Percentiles rank a stretch among this genome's conserved stretches.
Conservation (phyloP, 331 rosid species). For the Cydonia oblonga region DNA sequence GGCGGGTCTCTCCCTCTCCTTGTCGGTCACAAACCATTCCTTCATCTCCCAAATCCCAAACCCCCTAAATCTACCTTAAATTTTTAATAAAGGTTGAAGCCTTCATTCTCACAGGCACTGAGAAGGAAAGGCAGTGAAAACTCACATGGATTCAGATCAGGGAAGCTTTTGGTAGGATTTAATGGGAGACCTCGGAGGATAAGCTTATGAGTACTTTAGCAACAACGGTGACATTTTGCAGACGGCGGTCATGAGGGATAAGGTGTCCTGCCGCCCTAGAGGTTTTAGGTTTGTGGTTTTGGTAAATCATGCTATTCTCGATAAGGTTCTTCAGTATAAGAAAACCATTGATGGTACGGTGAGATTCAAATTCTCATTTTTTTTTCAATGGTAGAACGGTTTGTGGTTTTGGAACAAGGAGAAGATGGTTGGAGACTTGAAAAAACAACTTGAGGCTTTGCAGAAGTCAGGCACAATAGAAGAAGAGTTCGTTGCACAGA, state of each 20-base stretch:
- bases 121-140: background rate
- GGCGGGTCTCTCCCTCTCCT: background rate
- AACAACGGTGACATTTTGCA: slow-evolving; percentile 65
- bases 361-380: background rate
- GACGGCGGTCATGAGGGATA: slow-evolving; percentile 76
- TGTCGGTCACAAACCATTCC: slow-evolving; percentile 30
- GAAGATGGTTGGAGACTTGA: no score
- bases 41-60: background rate
- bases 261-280: slow-evolving; percentile 63
- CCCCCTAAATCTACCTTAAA: background rate
- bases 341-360: slow-evolving; percentile 87
- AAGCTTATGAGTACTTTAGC: slow-evolving; percentile 63
- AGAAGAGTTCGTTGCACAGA: no score
- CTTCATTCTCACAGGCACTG: background rate
- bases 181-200: slow-evolving; percentile 81
- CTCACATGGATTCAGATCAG: slow-evolving; percentile 81
- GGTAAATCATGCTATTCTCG: slow-evolving; percentile 74
- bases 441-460: no score
- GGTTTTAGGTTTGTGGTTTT: slow-evolving; percentile 85
- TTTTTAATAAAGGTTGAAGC: background rate
- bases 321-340: slow-evolving; percentile 74
- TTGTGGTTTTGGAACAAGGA: no score
- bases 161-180: slow-evolving; percentile 98
- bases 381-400: background rate
- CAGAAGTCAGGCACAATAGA: no score